Evolutionary conservation across 1,284 basidiomycete genomes (phyloP), one percentile per base, ranked within the genome.

Genomic region (Xanthoconium separans): DNA sequence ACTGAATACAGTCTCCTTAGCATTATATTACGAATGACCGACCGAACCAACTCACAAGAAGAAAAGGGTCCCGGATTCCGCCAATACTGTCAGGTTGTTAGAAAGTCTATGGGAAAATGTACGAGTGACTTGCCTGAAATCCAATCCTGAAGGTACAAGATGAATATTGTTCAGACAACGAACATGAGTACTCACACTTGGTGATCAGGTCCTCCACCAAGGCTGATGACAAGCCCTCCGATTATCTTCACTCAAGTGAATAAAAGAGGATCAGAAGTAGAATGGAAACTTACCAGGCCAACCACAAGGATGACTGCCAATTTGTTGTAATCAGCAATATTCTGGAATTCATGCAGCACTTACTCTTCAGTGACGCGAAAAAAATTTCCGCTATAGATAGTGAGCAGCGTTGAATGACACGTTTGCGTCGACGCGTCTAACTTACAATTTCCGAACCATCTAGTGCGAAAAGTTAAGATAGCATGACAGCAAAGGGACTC

Each of bases 391-490:
- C 63, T 84, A 40, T 9, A 20, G 16, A 44, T 7, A 11, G 37
- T 63, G 43, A 58, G 45, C 15, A 31, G 13, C 12, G 37, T 27
- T 8, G 7, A 20, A 41, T 13, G 30, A 30, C 24, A 46, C 0
- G 31, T 12, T 15, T 8, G n/a, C n/a, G n/a, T n/a, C n/a, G n/a
- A n/a, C n/a, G 8, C 20, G 40, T n/a, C n/a, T 69, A n/a, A 44
- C 57, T 67, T 59, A 79, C 82, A 77, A 77, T 89, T 85, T 63
- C 87, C 87, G 57, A 87, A 88, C 65, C 77, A 83, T 65, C 75
- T 78, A 41, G 53, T 12, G 10, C 40, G 50, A 34, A 37, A 5
- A 37, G 36, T 54, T 9, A 50, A 44, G 12, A 36, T 20, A 41
- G 13, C 6, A 12, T n/a, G 30, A 44, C 20, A 27, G 8, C 13